These are phyloP conservation scores for Coniochaeta sp. DNA, from an alignment of 2,329 filamentous ascomycete genomes.

Conservation along the genomic window DNA sequence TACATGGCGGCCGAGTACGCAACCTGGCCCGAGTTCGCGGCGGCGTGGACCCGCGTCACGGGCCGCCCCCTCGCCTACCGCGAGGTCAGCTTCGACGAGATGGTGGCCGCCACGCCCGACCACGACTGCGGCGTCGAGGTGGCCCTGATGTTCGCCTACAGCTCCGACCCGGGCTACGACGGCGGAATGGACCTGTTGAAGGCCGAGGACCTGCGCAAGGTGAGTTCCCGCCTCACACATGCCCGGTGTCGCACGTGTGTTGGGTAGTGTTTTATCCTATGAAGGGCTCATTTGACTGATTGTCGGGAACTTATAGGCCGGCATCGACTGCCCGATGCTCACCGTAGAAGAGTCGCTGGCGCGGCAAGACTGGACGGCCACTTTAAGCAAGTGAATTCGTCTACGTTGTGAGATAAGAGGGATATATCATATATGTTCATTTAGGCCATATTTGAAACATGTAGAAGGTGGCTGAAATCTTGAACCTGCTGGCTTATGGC, in stretches of 20 bases:
- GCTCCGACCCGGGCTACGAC: slow-evolving; percentile 39
- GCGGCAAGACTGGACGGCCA: slow-evolving; percentile 26
- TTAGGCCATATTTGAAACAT: too few relatives aligned
- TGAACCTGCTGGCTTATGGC: too few relatives aligned
- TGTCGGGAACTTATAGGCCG: slow-evolving; percentile 21
- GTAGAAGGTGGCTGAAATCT: too few relatives aligned
- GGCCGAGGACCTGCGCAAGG: slow-evolving; percentile 34
- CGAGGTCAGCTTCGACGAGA: slow-evolving; percentile 30
- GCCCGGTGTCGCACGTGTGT: not conserved
- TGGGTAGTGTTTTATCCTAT: not conserved
- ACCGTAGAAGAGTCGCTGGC: slow-evolving; percentile 26
- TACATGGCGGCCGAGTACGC: slow-evolving; percentile 42
- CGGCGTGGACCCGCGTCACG: slow-evolving; percentile 30
- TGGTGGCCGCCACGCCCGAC: slow-evolving; percentile 28
- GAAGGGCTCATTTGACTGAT: slow-evolving; percentile 2
- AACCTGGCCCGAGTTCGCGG: slow-evolving; percentile 38
- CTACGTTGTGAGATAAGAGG: not conserved
- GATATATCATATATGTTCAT: too few relatives aligned
- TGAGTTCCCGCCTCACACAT: slow-evolving; percentile 23
- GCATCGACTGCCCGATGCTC: slow-evolving; percentile 36
- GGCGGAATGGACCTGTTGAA: slow-evolving; percentile 34
- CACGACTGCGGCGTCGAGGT: slow-evolving; percentile 34
- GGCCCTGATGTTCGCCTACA: slow-evolving; percentile 38
- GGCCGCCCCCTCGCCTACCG: slow-evolving; percentile 27
- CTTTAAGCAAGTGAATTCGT: slow-evolving; percentile 9